A percentile compares a stretch with the other conserved stretches of the same genome.
phyloP scores from a whole-genome alignment of 2,329 filamentous ascomycete species.

The Acrodontium crateriforme region DNA sequence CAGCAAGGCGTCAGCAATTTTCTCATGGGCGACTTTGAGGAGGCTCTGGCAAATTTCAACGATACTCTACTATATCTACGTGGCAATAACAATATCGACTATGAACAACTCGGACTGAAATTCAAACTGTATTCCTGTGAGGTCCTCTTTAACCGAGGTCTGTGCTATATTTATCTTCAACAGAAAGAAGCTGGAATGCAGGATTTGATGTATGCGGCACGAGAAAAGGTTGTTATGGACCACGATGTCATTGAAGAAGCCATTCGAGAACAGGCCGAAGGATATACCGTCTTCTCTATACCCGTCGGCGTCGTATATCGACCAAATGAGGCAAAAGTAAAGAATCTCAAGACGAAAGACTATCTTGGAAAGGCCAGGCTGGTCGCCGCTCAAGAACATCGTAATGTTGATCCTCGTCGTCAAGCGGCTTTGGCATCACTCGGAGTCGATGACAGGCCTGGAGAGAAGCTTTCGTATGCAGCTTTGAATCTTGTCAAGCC shows the following conservation, averaged over 20 bases:
- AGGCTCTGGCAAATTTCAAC: slow-evolving; percentile 96
- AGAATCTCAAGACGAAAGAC: slow-evolving; percentile 94
- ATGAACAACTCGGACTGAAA: slow-evolving; percentile 84
- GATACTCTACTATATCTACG: slow-evolving; percentile 88
- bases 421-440: slow-evolving; percentile 25
- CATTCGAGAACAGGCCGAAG: slow-evolving; percentile 86
- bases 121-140: slow-evolving; percentile 98
- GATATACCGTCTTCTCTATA: slow-evolving; percentile 97
- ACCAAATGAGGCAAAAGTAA: slow-evolving; percentile 94
- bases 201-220: slow-evolving; percentile 77
- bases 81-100: slow-evolving; percentile 95
- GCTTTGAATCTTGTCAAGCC: slow-evolving; percentile 88
- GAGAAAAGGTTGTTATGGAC: slow-evolving; percentile 91
- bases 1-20: slow-evolving; percentile 98
- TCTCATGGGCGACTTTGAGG: slow-evolving; percentile 89
- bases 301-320: slow-evolving; percentile 90
- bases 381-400: slow-evolving; percentile 50
- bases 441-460: slow-evolving; percentile 64
- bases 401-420: slow-evolving; percentile 14
- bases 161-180: slow-evolving; percentile 95
- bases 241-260: slow-evolving; percentile 98
- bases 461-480: slow-evolving; percentile 77
- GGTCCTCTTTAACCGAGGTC: slow-evolving; percentile 88
- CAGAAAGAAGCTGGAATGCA: slow-evolving; percentile 83
- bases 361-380: slow-evolving; percentile 93